Evolutionary conservation across 169 alveolate genomes (phyloP).

Genomic region (Plasmodium sp.): DNA sequence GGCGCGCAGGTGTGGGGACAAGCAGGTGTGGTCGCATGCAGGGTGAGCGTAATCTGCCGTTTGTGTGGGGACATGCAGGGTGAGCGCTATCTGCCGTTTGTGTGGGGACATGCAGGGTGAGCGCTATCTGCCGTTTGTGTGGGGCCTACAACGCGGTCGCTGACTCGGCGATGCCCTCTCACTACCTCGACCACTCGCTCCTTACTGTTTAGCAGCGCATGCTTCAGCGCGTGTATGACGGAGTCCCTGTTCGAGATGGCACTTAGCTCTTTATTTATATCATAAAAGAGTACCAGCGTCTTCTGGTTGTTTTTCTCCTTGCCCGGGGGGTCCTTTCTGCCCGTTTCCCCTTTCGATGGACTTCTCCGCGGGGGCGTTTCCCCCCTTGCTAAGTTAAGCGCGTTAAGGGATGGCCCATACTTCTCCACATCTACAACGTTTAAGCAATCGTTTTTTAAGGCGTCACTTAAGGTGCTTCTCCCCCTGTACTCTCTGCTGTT

Average conservation of each 20-base stretch:
- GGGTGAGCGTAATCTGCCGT: background rate
- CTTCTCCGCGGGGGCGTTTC: background rate
- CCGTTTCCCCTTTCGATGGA: background rate
- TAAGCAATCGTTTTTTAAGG: constrained; percentile 3
- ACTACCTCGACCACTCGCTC: background rate
- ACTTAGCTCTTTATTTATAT: constrained; percentile 34
- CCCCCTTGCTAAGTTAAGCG: constrained; percentile 36
- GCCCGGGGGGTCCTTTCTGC: background rate
- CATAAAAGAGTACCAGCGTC: constrained; percentile 44
- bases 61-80: background rate
- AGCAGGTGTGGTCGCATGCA: too few species aligned
- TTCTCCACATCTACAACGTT: constrained; percentile 1
- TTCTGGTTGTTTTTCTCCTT: constrained; percentile 5
- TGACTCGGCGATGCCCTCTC: background rate
- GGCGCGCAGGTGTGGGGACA: background rate
- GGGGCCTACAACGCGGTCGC: background rate
- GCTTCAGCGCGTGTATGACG: constrained; percentile 47
- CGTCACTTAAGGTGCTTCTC: background rate
- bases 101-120: background rate
- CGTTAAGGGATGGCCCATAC: background rate
- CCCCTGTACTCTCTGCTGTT: background rate
- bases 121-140: background rate
- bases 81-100: background rate
- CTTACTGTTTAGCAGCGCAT: constrained; percentile 43
- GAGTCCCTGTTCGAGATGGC: constrained; percentile 53